phyloP scores from a whole-genome alignment of 257 asterid species.

The Datura wrightii region DNA sequence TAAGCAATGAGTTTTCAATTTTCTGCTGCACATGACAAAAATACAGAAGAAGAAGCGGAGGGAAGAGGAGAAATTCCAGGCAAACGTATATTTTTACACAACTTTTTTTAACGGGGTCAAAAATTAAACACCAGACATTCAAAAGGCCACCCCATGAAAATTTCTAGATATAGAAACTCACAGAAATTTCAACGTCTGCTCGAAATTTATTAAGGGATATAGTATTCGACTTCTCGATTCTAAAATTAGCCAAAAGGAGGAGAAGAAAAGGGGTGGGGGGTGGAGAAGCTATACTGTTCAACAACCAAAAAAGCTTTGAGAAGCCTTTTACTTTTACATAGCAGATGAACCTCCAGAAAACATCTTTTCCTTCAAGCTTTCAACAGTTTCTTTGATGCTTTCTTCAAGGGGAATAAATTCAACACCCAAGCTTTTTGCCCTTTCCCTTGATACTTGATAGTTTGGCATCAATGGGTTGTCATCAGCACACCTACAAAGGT shows the following conservation, averaged over 20 bases:
- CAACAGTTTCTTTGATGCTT: constrained; percentile 71
- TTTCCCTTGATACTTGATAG: constrained; percentile 70
- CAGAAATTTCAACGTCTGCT: neutral
- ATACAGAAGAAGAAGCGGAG: no score
- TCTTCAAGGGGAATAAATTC: constrained; percentile 64
- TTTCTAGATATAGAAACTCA: neutral
- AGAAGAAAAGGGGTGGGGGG: neutral
- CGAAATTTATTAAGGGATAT: neutral
- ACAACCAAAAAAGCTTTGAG: neutral
- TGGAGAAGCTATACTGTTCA: neutral
- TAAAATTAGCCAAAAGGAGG: neutral
- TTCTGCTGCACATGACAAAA: no score
- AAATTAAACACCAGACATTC: no score
- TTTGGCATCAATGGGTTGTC: constrained; percentile 62
- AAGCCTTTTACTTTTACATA: constrained; percentile 37
- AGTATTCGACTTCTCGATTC: neutral
- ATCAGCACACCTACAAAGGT: constrained; percentile 63
- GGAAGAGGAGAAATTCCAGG: no score
- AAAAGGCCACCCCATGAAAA: neutral
- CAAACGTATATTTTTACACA: no score
- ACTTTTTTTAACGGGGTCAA: no score
- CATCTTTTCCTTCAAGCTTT: constrained; percentile 70
- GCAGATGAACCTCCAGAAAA: constrained; percentile 45
- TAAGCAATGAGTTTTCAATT: no score
- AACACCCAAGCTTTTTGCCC: constrained; percentile 60